These are phyloP conservation scores for Russula sp. DNA, from an alignment of 768 basidiomycete genomes.

Conservation along the genomic window DNA sequence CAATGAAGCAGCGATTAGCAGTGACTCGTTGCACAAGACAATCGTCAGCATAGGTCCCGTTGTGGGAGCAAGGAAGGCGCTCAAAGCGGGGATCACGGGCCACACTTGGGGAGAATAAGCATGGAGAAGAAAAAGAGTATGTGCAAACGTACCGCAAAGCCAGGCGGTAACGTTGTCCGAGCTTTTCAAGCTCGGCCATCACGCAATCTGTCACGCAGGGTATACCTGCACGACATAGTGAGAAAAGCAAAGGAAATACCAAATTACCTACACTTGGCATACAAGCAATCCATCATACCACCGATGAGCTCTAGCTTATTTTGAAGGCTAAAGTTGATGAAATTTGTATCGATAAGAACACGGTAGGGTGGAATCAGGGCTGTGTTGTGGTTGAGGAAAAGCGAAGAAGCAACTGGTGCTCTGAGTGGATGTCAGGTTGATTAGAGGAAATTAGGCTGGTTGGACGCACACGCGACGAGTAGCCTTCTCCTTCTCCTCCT, in stretches of 20 bases:
- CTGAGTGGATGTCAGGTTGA: constrained; percentile 41
- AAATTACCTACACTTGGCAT: constrained; percentile 80
- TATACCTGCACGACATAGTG: constrained; percentile 60
- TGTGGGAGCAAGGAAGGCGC: constrained; percentile 85
- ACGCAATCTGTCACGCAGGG: constrained; percentile 99
- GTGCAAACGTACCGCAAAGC: constrained; percentile 72
- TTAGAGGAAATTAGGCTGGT: not conserved
- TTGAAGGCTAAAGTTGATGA: constrained; percentile 98
- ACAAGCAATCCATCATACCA: constrained; percentile 99
- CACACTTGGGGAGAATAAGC: constrained; percentile 52
- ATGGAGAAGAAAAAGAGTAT: constrained; percentile 5
- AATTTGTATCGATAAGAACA: constrained; percentile 97
- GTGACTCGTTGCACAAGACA: constrained; percentile 96
- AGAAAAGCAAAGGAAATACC: constrained; percentile 22
- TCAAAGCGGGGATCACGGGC: constrained; percentile 98
- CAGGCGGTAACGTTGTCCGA: constrained; percentile 92
- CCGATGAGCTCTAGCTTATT: constrained; percentile 94
- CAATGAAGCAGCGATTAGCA: constrained; percentile 93
- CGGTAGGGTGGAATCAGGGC: constrained; percentile 96
- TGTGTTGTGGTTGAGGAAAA: constrained; percentile 93
- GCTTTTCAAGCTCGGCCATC: constrained; percentile 96
- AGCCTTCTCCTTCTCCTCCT: constrained; percentile 73
- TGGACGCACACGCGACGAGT: constrained; percentile 72
- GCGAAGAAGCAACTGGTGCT: constrained; percentile 81
- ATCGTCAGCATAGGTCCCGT: constrained; percentile 98